Base-by-base conservation (phyloP, 2,329 filamentous ascomycete genomes). In the Westerdykella ornata region DNA sequence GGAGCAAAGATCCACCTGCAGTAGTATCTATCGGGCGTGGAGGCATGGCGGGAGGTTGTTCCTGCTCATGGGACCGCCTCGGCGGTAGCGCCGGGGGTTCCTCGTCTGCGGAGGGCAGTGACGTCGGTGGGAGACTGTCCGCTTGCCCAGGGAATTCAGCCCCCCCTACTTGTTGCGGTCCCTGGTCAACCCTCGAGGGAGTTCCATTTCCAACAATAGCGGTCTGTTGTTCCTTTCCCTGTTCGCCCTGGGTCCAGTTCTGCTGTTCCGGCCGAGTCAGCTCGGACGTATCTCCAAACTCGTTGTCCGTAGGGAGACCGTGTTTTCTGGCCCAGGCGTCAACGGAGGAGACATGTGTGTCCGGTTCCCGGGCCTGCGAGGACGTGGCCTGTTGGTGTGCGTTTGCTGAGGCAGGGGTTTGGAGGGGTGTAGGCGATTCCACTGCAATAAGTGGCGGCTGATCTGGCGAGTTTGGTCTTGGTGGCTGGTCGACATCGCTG, bases 81-180 rank as follows among this genome's bases (percentile, higher is more conserved):
- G 61, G 55, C 15, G 62, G 63, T 5, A 65, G 44, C 20, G 50
- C 49, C 29, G 67, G 67, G 11, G 63, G 48, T 4, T 47, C 45
- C 35, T 59, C 56, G 38, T 58, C 56, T 18, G 49, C 37, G 22
- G 45, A 44, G 1, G 41, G 46, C 9, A 49, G 44, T n/a, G 50
- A 39, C 19, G 47, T 35, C 13, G 49, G 42, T 35, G 45, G 31
- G 37, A 35, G 41, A 31, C 41, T 41, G 5, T 50, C 37, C 16
- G 46, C 46, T 37, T 58, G 49, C 30, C 62, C 53, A 3, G 46
- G 42, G 17, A 41, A 45, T 20, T 59, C 49, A 35, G 52, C 52
- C 22, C 62, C 47, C n/a, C 59, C 52, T 38, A 57, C 51, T 18
- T 55, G 49, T 16, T 45, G 53, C 13, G 50, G 50, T 28, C 60